These are phyloP conservation scores for Strigomonas culicis DNA, from an alignment of 208 protist species.

Conservation along the genomic window DNA sequence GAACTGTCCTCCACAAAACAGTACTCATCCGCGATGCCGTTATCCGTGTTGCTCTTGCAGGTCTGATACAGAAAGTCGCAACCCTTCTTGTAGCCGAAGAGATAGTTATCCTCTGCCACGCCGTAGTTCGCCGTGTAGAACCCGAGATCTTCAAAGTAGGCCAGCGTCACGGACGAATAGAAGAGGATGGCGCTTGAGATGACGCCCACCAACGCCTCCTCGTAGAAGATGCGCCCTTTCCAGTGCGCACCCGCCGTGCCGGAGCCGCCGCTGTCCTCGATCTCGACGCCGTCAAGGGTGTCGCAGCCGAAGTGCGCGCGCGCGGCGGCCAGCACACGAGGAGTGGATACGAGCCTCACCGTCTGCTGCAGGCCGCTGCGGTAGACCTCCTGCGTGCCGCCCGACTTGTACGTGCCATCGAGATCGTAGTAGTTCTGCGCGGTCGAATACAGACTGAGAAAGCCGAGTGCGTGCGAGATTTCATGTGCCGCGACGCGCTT, in stretches of 20 bases:
- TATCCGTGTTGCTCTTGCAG: constrained; percentile 29
- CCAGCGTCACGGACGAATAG: constrained; percentile 53
- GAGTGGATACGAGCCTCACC: constrained; percentile 29
- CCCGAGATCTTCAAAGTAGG: constrained; percentile 51
- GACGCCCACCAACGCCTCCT: constrained; percentile 45
- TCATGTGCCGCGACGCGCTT: constrained; percentile 41
- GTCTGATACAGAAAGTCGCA: constrained; percentile 46
- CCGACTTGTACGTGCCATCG: constrained; percentile 6
- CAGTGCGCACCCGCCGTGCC: constrained; percentile 58
- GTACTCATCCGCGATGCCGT: constrained; percentile 28
- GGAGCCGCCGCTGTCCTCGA: constrained; percentile 42
- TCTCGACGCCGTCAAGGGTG: constrained; percentile 47
- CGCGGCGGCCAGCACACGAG: constrained; percentile 38
- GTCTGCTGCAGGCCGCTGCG: constrained; percentile 19
- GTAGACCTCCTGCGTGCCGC: constrained; percentile 24
- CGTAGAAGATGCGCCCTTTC: constrained; percentile 56
- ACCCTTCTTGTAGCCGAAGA: constrained; percentile 31
- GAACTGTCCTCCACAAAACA: constrained; percentile 29
- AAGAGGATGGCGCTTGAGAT: constrained; percentile 26
- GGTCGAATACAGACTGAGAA: constrained; percentile 20
- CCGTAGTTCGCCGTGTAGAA: constrained; percentile 47
- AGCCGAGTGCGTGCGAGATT: constrained; percentile 57
- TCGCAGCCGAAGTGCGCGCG: constrained; percentile 45
- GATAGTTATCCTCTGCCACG: constrained; percentile 36
- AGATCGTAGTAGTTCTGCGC: constrained; percentile 18